Conservation (phyloP, 768 basidiomycete species). For the Chlorophyllum brunneum region DNA sequence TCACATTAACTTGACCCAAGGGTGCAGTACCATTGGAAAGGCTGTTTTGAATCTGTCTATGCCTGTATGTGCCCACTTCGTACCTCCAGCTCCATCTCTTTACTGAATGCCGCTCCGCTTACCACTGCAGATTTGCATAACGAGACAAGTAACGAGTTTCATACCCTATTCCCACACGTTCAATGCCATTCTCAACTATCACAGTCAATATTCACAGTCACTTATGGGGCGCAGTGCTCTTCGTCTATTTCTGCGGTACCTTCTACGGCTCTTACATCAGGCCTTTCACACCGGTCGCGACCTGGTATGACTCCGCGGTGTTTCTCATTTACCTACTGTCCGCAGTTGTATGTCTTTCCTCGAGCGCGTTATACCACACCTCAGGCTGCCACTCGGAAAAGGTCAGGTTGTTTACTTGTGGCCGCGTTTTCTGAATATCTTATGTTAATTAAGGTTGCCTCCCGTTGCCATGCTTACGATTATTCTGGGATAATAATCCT, state of each 20-base stretch:
- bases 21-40: slow-evolving; percentile 56
- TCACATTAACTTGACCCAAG: slow-evolving; percentile 29
- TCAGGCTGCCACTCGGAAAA: slow-evolving; percentile 67
- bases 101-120: slow-evolving; percentile 17
- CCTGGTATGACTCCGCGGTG: slow-evolving; percentile 57
- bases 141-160: slow-evolving; percentile 52
- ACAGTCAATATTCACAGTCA: slow-evolving; percentile 87
- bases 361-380: slow-evolving; percentile 73
- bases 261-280: slow-evolving; percentile 50
- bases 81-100: slow-evolving; percentile 14
- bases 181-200: slow-evolving; percentile 2
- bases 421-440: slow-evolving; percentile 17
- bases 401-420: slow-evolving; percentile 36
- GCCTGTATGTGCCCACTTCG: slow-evolving; percentile 46
- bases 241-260: slow-evolving; percentile 49
- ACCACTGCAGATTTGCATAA: slow-evolving; percentile 65
- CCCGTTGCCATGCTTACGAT: slow-evolving; percentile 62
- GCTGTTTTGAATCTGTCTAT: slow-evolving; percentile 60
- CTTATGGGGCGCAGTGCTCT: slow-evolving; percentile 63
- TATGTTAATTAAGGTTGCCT: slow-evolving; percentile 42
- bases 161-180: slow-evolving; percentile 12
- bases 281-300: slow-evolving; percentile 43
- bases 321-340: slow-evolving; percentile 64
- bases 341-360: slow-evolving; percentile 69
- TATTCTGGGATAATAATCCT: slow-evolving; percentile 81